phyloP scores from a whole-genome alignment of 306 rosid genomes.

The Myrica gale region DNA sequence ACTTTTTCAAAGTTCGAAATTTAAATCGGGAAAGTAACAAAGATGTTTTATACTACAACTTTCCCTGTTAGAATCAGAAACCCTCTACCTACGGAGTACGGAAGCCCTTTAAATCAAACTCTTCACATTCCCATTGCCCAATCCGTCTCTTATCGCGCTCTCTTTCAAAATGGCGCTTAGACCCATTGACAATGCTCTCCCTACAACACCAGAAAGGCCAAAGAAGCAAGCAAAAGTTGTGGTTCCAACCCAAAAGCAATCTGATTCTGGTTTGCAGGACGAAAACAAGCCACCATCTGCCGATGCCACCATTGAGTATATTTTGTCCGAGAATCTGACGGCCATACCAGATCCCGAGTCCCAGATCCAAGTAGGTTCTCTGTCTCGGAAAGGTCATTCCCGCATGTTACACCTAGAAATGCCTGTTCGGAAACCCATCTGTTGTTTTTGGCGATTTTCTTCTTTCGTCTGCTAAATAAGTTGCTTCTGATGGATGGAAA shows the following conservation, averaged over 20 bases:
- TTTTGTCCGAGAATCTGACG: conserved; percentile 66
- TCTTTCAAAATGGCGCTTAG: conserved; percentile 61
- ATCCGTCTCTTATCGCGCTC: neutral
- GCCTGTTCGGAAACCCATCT: conserved; percentile 1
- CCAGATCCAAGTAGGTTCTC: conserved; percentile 49
- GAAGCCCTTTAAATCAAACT: neutral
- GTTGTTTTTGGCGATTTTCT: neutral
- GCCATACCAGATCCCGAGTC: conserved; percentile 66
- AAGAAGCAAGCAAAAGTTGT: conserved; percentile 65
- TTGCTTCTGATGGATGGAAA: neutral
- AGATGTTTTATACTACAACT: conserved; percentile 13
- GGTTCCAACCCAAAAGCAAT: conserved; percentile 42
- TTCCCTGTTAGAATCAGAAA: conserved; percentile 11
- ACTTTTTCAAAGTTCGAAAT: conserved; percentile 32
- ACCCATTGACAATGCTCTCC: conserved; percentile 85
- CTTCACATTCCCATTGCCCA: neutral
- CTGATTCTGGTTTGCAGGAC: conserved; percentile 36
- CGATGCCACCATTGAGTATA: conserved; percentile 64
- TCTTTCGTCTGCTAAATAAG: neutral
- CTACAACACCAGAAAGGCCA: conserved; percentile 61
- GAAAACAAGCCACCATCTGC: conserved; percentile 56
- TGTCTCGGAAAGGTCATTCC: neutral
- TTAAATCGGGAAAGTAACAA: neutral
- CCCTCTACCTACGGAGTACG: neutral
- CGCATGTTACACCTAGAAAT: neutral